phyloP scores from a whole-genome alignment of 2,329 filamentous ascomycete genomes.

The Verticillium isaacii region DNA sequence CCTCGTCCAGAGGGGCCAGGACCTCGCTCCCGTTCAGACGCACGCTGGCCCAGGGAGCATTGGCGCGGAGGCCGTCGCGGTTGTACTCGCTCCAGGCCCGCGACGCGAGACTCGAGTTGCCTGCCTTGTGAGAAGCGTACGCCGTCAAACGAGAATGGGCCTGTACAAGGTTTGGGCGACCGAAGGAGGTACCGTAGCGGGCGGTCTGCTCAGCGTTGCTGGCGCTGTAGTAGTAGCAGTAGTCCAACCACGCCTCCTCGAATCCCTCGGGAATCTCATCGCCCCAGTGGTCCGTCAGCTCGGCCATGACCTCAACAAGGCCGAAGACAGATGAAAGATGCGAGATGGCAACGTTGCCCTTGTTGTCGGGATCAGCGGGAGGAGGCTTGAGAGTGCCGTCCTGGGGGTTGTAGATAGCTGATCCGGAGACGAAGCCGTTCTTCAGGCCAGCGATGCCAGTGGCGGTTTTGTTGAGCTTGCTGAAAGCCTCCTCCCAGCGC shows the following conservation, averaged over 20 bases:
- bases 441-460: constrained; percentile 48
- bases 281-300: constrained; percentile 45
- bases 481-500: constrained; percentile 45
- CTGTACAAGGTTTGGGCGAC: constrained; percentile 43
- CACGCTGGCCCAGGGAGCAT: constrained; percentile 29
- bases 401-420: constrained; percentile 44
- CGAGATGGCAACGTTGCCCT: constrained; percentile 44
- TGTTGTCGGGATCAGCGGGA: constrained; percentile 45
- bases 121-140: constrained; percentile 38
- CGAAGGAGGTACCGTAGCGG: constrained; percentile 46
- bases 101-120: constrained; percentile 41
- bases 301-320: constrained; percentile 51
- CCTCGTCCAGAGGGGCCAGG: constrained; percentile 46
- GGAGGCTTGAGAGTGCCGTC: constrained; percentile 47
- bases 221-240: constrained; percentile 54
- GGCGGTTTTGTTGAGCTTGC: constrained; percentile 43
- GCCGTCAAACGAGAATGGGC: constrained; percentile 56
- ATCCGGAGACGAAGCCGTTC: constrained; percentile 55
- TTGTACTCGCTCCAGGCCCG: constrained; percentile 53
- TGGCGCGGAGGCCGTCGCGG: constrained; percentile 37
- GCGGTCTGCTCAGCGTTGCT: constrained; percentile 41
- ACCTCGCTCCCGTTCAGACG: constrained; percentile 36
- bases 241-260: constrained; percentile 52
- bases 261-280: constrained; percentile 42
- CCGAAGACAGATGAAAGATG: constrained; percentile 57